Evolutionary conservation across 2,329 filamentous ascomycete genomes (phyloP), one percentile per base, ranked within the genome.

Genomic region (Fusarium sp.): DNA sequence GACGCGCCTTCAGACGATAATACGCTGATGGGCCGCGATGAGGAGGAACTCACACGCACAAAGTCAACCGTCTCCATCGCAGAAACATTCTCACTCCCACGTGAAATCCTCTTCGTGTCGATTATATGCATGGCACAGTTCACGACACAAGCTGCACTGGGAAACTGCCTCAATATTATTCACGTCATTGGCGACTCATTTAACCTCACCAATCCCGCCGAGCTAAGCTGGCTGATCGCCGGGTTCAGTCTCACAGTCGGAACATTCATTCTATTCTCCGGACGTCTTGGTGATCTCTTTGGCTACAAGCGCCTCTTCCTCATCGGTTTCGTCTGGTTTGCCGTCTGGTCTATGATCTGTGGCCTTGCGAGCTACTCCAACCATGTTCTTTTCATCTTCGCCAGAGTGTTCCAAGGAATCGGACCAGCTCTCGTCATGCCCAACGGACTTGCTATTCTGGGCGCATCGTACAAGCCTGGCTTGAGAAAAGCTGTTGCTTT

Each of bases 371-470:
- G 73, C 46, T 83, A 81, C 56, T 79, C 79, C 7, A 75, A 74
- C 52, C 75, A 74, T 52, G 76, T 80, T 2, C 75, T 85, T 14
- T 86, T 87, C 68, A 79, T 85, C 59, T 77, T 83, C 34, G 79
- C 81, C n/a, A 80, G 87, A 7, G 85, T 83, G 0, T 73, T 88
- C 4, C 86, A 89, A 63, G 86, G 87, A 0, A 82, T 89, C 19
- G 90, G 89, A 0, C 86, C 88, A 1, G 88, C 88, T 1, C 79
- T 92, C 32, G 77, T 84, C 12, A 78, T 91, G 23, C 89, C 90
- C 1, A 92, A 90, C 63, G 87, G 82, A 0, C 76, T 91, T 21
- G 89, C 88, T 4, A 80, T 92, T 14, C 75, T 91, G 1, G 88
- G 88, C 3, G 79, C 80, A 0, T 82, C 84, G 0, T 91, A 89